Conservation (phyloP, 257 asterid species). For the Scutellaria galericulata region DNA sequence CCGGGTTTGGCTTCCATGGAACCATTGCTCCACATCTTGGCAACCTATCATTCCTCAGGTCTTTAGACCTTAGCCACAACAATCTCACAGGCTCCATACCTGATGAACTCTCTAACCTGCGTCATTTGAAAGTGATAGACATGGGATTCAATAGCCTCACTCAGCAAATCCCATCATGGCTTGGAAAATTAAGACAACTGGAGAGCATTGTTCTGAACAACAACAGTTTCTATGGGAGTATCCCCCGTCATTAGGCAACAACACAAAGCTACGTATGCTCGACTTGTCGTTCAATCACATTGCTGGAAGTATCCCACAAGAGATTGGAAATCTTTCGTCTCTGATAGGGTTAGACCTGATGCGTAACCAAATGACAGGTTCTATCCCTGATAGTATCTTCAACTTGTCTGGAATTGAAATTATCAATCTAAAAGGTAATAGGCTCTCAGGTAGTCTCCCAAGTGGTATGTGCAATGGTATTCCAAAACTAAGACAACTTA, state of each 20-base stretch:
- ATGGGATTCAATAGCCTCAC: too few relatives aligned
- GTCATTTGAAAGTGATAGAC: too few relatives aligned
- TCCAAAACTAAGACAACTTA: conserved; percentile 5
- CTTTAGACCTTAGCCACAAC: too few relatives aligned
- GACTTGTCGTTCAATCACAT: conserved; percentile 41
- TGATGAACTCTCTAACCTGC: too few relatives aligned
- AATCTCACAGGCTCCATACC: too few relatives aligned
- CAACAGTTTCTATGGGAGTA: conserved; percentile 48
- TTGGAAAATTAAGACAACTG: too few relatives aligned
- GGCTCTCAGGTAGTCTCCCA: conserved; percentile 36
- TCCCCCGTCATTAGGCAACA: conserved; percentile 44
- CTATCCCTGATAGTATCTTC: conserved; percentile 37
- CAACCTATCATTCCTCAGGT: too few relatives aligned
- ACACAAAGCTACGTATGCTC: conserved; percentile 43
- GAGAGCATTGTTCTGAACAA: neutral
- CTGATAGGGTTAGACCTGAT: conserved; percentile 34
- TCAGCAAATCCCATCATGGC: too few relatives aligned
- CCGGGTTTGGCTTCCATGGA: too few relatives aligned
- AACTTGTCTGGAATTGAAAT: conserved; percentile 32
- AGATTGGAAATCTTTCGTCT: conserved; percentile 39
- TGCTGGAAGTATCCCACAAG: conserved; percentile 46
- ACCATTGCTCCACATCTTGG: too few relatives aligned
- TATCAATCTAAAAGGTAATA: conserved; percentile 33
- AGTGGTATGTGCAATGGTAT: conserved; percentile 18
- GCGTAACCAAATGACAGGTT: conserved; percentile 37